Evolutionary conservation across 495 filamentous ascomycete genomes (phyloP), one percentile per base, ranked within the genome.

Genomic region (Parachaetomium inaequale): DNA sequence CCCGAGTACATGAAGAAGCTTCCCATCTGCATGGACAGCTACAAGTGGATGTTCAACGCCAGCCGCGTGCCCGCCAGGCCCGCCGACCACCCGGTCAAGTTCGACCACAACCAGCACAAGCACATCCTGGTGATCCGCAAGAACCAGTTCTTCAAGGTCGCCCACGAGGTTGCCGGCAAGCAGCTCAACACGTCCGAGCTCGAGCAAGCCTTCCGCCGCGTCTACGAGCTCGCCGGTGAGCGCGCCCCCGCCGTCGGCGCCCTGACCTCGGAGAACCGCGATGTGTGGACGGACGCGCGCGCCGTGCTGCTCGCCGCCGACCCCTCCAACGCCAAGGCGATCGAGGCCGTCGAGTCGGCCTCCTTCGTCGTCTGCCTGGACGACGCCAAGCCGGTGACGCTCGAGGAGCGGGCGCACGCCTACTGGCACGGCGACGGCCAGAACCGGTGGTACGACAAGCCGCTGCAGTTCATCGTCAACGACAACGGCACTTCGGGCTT

Each of bases 381-480:
- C 72, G 92, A 97, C 69, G 91, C 94, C 21, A 81, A 87, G 34
- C 95, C 94, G 12, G 85, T 98, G 14, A 99, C 95, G 4, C 84
- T 98, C 32, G 92, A 97, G 79, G 95, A 97, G 80, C 92, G 95
- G 31, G 90, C 93, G 17, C 88, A 89, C 76, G 89, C 91, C 73
- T 99, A 96, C 85, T 99, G 95, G 95, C 92, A 97, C 76, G 95
- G 95, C 47, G 92, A 97, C 67, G 95, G 95, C 61, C 76, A 82
- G 67, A 99, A 98, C 82, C 88, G 95, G 58, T 99, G 92, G 91
- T 98, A 89, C 72, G 95, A 99, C 82, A 98, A 98, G 81, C 95
- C 95, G 23, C 79, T 96, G 58, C 92, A 99, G 79, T 98, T 99
- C 76, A 93, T 99, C 70, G 72, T 99, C 77, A 97, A 96, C 76